Base-by-base conservation (phyloP, 352 stramenopile genomes). In the Globisporangium solare region DNA sequence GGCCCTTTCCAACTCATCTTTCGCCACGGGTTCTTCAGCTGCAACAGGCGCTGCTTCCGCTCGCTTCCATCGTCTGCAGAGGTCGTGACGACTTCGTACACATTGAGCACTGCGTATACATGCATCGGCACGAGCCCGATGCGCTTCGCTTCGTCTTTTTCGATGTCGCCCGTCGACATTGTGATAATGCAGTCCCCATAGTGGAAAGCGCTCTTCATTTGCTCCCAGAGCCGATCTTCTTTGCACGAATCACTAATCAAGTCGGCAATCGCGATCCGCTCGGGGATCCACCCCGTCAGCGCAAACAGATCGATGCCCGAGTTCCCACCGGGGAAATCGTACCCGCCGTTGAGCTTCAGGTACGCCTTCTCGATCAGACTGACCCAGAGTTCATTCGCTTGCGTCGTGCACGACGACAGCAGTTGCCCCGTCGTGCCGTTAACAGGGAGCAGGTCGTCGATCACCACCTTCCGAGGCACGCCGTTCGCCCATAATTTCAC, bases 321-420 rank as follows among this genome's bases (percentile, higher is more conserved):
- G 71, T 99, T 99, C 24, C 89, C 96, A 17, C 97, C 97, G 35
- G 96, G 93, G 74, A 99, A 99, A 63, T 98, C 85, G 63, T 99
- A 99, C 1, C 96, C 95, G 39, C 97, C 97, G 55, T 94, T 96
- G 6, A 99, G 76, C 68, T 99, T 99, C 62, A 99, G 77, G 60
- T 98, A 99, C 3, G 97, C 97, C 63, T 99, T 99, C 79, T 99
- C 97, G 32, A 99, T 96, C 14, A 99, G 82, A 59, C 83, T 93
- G n/a, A 99, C 96, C 82, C 82, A 94, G 11, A 94, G 67, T 42
- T 95, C 86, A 60, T 93, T 93, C 66, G 86, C 73, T 42, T 56
- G 70, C 18, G 81, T 96, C 21, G 70, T 90, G 41, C 83, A 93
- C 22, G 83, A 92, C 51, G 87, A 96, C 15, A 98, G 61, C 20